Evolutionary conservation across 148 eudicot genomes (phyloP), one percentile per base, ranked within the genome.

Genomic region (Mesembryanthemum crystallinum): DNA sequence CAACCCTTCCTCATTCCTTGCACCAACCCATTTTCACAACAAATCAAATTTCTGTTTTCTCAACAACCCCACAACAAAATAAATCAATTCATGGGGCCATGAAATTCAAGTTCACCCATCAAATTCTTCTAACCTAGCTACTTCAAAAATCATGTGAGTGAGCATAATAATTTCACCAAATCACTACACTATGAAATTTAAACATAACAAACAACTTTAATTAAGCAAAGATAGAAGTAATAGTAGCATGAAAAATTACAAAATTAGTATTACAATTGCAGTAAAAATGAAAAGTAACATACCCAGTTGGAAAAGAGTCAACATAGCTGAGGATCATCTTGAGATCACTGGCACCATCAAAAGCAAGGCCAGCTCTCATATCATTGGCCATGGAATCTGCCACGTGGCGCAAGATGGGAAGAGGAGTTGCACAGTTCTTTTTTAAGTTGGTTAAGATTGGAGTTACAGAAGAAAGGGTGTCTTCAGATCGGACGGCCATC

Each of bases 1-100:
- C 78, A 87, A 61, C 27, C 97, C 97, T 65, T 84, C 86, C 84
- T 92, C 97, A 73, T 90, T 82, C 84, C 97, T 92, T 71, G n/a
- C 13, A 77, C 7, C 52, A 73, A 47, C 1, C 55, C 49, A 54
- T 47, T 8, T 27, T 42, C 32, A 29, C 72, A 60, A 65, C 60
- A 67, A 71, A 21, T 32, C 73, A 64, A 71, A 1, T 39, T 58
- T 74, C 45, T 69, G 0, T 21, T 18, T 20, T 49, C n/a, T 10
- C 4, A 49, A 51, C 3, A 37, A 51, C 58, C 20, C 43, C 65
- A 64, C 58, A n/a, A n/a, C 27, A 18, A 29, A 21, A 45, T 62
- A 37, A 47, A n/a, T 32, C 9, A 45, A 21, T 21, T 21, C 27
- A 57, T 54, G 1, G n/a, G n/a, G n/a, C n/a, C n/a, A n/a, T n/a